A percentile compares a stretch with the other conserved stretches of the same genome.
Evolutionary conservation across 805 yeast genomes (phyloP).

Genomic region (Torulaspora quercuum): DNA sequence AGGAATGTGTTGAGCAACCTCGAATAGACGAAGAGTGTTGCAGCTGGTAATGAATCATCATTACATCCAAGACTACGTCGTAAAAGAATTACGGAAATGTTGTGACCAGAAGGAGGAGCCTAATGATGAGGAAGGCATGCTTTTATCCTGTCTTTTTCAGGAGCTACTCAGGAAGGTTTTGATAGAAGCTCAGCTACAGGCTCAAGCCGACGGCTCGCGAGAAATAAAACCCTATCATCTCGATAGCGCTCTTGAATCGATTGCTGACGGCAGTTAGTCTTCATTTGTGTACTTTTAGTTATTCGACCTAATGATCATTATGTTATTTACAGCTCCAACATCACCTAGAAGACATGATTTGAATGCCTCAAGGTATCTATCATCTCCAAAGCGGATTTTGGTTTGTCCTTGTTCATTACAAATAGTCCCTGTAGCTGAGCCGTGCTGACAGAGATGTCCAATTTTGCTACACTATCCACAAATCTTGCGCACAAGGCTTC

Average conservation of each 20-base stretch:
- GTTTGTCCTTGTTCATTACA: slow-evolving; percentile 84
- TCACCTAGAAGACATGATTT: slow-evolving; percentile 33
- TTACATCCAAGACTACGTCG: slow-evolving; percentile 9
- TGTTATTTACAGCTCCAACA: slow-evolving; percentile 1
- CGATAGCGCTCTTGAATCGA: slow-evolving; percentile 34
- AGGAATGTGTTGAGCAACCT: too few relatives aligned
- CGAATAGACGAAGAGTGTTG: too few relatives aligned
- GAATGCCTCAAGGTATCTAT: slow-evolving; percentile 41
- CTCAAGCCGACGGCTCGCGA: slow-evolving; percentile 42
- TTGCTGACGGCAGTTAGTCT: slow-evolving; percentile 8
- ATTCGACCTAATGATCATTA: neutral
- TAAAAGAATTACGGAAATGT: slow-evolving; percentile 11
- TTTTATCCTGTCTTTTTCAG: slow-evolving; percentile 19
- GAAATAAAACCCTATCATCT: slow-evolving; percentile 44
- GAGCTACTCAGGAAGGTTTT: slow-evolving; percentile 29
- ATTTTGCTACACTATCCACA: slow-evolving; percentile 39
- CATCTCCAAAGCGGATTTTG: slow-evolving; percentile 69
- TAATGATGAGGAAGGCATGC: slow-evolving; percentile 14
- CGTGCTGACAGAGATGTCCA: slow-evolving; percentile 67
- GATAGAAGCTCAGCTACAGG: slow-evolving; percentile 39
- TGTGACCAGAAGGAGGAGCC: slow-evolving; percentile 10
- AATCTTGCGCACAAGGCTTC: slow-evolving; percentile 50
- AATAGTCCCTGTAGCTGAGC: slow-evolving; percentile 95
- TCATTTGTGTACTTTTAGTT: slow-evolving; percentile 2
- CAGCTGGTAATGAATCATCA: slow-evolving; percentile 9